Evolutionary conservation across 495 filamentous ascomycete species (phyloP), one percentile per base, ranked within the genome.

Genomic region (Penicillium pancosmium): DNA sequence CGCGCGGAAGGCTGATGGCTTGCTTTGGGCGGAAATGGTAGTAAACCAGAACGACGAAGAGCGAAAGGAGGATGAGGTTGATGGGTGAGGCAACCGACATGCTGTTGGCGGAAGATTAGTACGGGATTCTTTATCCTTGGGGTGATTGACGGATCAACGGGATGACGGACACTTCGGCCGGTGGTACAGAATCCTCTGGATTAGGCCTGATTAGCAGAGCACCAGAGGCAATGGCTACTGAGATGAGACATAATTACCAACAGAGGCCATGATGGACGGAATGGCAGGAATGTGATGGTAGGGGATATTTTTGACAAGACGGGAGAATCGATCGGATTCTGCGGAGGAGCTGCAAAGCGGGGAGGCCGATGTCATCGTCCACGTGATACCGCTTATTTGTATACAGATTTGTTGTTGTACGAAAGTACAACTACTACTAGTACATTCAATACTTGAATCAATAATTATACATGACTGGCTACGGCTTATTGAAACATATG

Each of bases 81-180:
- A 94, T 86, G 3, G 91, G 91, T 3, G 91, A 87, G 59, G 86
- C 78, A 66, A 95, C 77, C 18, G 83, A 76, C 69, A 82, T 79
- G 54, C 83, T 86, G 68, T 7, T 51, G 51, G 15, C 54, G 49
- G 21, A 19, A 9, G 9, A 31, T 50, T 50, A 60, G 53, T 31
- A 51, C 8, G 27, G 16, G 4, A 25, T 25, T 48, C 49, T 52
- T 51, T 35, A 47, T 54, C 46, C 43, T 50, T 4, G 10, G 10
- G 47, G 8, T 15, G 50, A 38, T 47, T 53, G 18, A 19, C 25
- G 27, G 15, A 23, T n/a, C 13, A 25, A 31, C 7, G 25, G 43
- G 38, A 46, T 44, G 18, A 67, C 61, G 12, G 48, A 71, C 65
- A 67, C 63, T 65, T 70, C 63, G 19, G 68, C 44, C 51, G 66